These are phyloP conservation scores for Coemansia sp. DNA, from an alignment of 192 early-diverging fungal species.

Conservation along the genomic window DNA sequence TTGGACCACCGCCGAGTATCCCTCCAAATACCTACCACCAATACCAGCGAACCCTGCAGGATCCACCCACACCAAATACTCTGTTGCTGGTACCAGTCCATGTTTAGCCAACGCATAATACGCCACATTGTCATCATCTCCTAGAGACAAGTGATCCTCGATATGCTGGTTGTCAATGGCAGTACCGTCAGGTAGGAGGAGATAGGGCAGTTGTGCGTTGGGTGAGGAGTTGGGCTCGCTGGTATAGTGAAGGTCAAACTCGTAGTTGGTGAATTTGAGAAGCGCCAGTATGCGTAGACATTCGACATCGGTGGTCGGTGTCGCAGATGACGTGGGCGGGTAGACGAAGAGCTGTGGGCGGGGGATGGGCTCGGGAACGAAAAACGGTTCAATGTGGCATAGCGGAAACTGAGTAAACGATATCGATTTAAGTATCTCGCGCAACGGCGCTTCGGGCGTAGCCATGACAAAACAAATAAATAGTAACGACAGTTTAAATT, in stretches of 20 bases:
- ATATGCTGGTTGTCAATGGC: conserved; percentile 21
- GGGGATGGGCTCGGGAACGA: conserved; percentile 13
- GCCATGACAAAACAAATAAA: conserved; percentile 25
- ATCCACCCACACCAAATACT: conserved; percentile 49
- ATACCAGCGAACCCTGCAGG: conserved; percentile 23
- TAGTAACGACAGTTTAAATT: background rate
- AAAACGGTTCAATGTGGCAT: conserved; percentile 34
- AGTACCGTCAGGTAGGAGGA: conserved; percentile 35
- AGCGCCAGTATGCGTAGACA: conserved; percentile 30
- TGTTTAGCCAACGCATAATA: conserved; percentile 33
- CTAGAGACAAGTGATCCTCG: conserved; percentile 16
- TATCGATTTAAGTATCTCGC: conserved; percentile 47
- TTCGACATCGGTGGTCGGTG: conserved; percentile 35
- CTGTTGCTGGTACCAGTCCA: conserved; percentile 31
- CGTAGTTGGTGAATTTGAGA: conserved; percentile 38
- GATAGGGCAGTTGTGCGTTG: conserved; percentile 36
- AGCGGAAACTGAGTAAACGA: conserved; percentile 54
- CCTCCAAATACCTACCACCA: conserved; percentile 22
- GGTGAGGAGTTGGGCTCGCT: conserved; percentile 44
- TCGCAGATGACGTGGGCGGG: background rate
- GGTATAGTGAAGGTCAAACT: conserved; percentile 32
- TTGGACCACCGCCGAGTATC: conserved; percentile 23
- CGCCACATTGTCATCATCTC: conserved; percentile 5
- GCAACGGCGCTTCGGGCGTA: conserved; percentile 51
- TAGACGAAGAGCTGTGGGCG: conserved; percentile 36